phyloP scores from a whole-genome alignment of 495 filamentous ascomycete genomes.

The Daldinia concentrica region DNA sequence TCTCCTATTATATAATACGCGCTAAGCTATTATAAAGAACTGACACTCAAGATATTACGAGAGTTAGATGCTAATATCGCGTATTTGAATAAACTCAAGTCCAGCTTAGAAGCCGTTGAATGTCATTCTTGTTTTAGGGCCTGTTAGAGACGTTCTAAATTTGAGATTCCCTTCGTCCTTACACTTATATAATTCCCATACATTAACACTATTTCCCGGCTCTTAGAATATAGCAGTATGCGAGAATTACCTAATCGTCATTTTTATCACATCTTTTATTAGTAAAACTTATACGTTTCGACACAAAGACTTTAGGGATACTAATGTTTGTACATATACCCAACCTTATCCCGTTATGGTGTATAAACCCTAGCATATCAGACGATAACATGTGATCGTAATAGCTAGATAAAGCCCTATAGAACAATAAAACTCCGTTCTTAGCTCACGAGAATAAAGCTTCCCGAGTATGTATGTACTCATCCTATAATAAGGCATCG shows the following conservation, averaged over 20 bases:
- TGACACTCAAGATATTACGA: background rate
- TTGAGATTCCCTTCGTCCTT: background rate
- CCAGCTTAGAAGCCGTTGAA: background rate
- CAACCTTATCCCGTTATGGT: background rate
- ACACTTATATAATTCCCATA: background rate
- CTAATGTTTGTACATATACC: background rate
- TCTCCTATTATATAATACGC: background rate
- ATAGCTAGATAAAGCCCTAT: background rate
- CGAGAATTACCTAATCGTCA: background rate
- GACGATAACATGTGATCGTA: background rate
- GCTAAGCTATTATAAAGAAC: no score
- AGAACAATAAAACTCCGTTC: background rate
- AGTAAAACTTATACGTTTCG: background rate
- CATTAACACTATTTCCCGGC: background rate
- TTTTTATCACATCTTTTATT: background rate
- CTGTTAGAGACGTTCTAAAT: background rate
- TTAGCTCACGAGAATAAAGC: background rate
- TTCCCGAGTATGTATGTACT: background rate
- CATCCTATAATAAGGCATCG: conserved; percentile 16
- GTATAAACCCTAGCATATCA: background rate
- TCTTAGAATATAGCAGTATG: background rate
- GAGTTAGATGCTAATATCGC: background rate
- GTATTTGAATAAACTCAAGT: background rate
- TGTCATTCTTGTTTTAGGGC: background rate
- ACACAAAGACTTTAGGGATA: background rate